phyloP scores from a whole-genome alignment of 768 basidiomycete genomes.

The Amanita pallidorosea region DNA sequence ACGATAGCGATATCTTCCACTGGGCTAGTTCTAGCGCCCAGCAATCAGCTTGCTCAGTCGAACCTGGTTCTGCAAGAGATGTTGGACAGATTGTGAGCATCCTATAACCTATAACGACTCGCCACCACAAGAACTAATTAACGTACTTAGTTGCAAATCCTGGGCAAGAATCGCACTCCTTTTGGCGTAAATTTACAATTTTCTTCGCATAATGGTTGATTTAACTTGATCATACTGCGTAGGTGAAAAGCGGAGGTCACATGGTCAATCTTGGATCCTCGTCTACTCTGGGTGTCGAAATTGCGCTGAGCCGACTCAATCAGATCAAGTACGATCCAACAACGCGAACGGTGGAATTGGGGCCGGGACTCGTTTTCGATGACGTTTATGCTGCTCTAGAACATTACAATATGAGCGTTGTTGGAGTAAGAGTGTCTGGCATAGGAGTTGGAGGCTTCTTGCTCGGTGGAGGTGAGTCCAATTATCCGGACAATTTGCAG shows the following conservation, averaged over 20 bases:
- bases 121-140: neutral
- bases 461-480: constrained; percentile 35
- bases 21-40: constrained; percentile 1
- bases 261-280: constrained; percentile 33
- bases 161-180: neutral
- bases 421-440: constrained; percentile 36
- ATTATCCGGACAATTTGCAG: constrained; percentile 23
- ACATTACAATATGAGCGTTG: constrained; percentile 30
- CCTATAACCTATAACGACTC: too few species aligned
- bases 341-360: constrained; percentile 19
- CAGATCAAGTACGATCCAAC: constrained; percentile 21
- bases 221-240: neutral
- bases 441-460: constrained; percentile 38
- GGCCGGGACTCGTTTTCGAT: constrained; percentile 36
- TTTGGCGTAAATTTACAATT: neutral
- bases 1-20: neutral
- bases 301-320: constrained; percentile 30
- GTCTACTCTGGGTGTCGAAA: constrained; percentile 38
- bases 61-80: constrained; percentile 3
- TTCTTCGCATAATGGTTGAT: too few species aligned
- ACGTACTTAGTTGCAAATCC: neutral
- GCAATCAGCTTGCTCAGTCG: neutral
- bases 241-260: constrained; percentile 46
- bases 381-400: constrained; percentile 33
- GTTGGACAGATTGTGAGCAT: constrained; percentile 1